Percentiles rank a stretch among this genome's conserved stretches.
Conservation (phyloP, 768 basidiomycete genomes). For the Phaeotremella fagi region DNA sequence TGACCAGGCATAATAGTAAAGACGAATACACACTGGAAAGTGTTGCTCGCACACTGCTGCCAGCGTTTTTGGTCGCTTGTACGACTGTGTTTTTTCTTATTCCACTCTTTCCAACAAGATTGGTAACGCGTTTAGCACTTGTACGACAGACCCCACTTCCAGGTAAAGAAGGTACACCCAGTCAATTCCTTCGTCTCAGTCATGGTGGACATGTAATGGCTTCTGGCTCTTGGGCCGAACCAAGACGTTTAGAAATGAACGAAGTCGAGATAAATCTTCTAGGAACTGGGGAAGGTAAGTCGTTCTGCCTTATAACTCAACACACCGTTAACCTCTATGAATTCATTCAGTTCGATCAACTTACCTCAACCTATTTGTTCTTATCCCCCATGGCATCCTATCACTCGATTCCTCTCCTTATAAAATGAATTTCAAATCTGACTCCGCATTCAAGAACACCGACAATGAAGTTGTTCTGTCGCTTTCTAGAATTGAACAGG, state of each 20-base stretch:
- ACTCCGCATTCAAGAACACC: conserved; percentile 6
- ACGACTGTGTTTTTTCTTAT: background rate
- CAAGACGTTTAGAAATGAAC: conserved; percentile 12
- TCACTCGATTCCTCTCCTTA: conserved; percentile 22
- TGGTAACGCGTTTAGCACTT: conserved; percentile 14
- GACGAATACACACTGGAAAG: background rate
- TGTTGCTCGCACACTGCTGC: background rate
- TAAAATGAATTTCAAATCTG: conserved; percentile 20
- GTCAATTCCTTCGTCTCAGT: conserved; percentile 9
- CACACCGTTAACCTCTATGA: background rate
- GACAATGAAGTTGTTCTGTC: conserved; percentile 24
- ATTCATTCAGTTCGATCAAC: background rate
- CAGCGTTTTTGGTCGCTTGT: background rate
- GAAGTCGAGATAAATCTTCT: conserved; percentile 13
- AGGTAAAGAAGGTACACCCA: background rate
- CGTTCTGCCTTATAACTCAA: background rate
- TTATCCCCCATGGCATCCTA: background rate
- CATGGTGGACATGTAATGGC: conserved; percentile 17
- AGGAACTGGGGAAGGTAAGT: conserved; percentile 6
- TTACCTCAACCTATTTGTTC: conserved; percentile 4
- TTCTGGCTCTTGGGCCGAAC: background rate
- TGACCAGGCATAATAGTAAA: too few species aligned
- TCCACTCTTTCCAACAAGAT: conserved; percentile 3
- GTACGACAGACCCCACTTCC: background rate
- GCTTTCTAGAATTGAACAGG: conserved; percentile 22